These are phyloP conservation scores for Aspergillus sp. DNA, from an alignment of 2,329 filamentous ascomycete genomes.

Conservation along the genomic window DNA sequence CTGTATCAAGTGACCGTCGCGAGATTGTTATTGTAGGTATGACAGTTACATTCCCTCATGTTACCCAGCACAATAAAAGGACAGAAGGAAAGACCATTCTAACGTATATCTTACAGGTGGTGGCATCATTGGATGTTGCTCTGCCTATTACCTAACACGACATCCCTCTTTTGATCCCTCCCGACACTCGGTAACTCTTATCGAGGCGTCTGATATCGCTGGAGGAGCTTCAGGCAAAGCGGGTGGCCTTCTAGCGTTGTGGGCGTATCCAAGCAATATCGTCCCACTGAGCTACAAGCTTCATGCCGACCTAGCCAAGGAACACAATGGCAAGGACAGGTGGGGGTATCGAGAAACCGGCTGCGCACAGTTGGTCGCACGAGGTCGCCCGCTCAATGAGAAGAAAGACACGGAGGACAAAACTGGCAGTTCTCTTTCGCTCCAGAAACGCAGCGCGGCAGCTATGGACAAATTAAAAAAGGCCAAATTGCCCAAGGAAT, in stretches of 20 bases:
- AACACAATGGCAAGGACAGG: constrained; percentile 74
- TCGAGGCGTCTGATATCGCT: constrained; percentile 85
- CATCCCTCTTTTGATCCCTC: constrained; percentile 78
- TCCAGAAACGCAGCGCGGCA: constrained; percentile 61
- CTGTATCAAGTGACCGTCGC: constrained; percentile 34
- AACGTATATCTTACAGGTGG: constrained; percentile 62
- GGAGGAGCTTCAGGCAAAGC: constrained; percentile 95
- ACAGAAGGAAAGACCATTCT: constrained; percentile 12
- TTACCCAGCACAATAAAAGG: constrained; percentile 30
- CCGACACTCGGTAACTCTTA: constrained; percentile 77
- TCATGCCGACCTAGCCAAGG: constrained; percentile 80
- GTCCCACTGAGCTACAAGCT: constrained; percentile 85
- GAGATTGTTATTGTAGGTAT: constrained; percentile 49
- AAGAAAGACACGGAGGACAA: constrained; percentile 35
- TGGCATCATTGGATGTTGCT: constrained; percentile 89
- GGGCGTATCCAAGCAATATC: constrained; percentile 85
- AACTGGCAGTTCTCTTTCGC: constrained; percentile 49
- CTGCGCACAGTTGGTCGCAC: constrained; percentile 69
- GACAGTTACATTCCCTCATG: constrained; percentile 11
- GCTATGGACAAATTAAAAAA: constrained; percentile 57
- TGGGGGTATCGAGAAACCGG: constrained; percentile 87
- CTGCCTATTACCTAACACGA: constrained; percentile 87
- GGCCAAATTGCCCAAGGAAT: constrained; percentile 70
- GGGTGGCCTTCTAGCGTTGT: constrained; percentile 84
- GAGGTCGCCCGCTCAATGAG: constrained; percentile 47